A percentile compares a stretch with the other conserved stretches of the same genome.
phyloP scores from a whole-genome alignment of 495 filamentous ascomycete genomes.

The Cryomyces minteri region DNA sequence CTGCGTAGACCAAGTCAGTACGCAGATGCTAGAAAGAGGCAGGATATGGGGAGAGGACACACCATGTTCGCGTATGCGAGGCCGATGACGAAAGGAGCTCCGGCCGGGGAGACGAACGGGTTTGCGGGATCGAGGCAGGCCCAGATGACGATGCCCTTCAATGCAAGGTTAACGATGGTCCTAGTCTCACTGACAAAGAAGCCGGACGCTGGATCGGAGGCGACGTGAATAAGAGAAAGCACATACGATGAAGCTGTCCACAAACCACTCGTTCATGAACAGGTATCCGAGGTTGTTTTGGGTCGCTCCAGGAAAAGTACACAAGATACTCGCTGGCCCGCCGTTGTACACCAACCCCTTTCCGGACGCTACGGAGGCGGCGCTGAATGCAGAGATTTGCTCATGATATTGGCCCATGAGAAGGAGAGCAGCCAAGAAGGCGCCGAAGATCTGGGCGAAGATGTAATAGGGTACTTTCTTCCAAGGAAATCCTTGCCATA shows the following conservation, averaged over 20 bases:
- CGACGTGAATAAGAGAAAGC: neutral
- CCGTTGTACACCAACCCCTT: constrained; percentile 23
- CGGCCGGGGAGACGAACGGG: constrained; percentile 27
- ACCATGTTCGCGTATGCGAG: constrained; percentile 23
- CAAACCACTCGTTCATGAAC: constrained; percentile 35
- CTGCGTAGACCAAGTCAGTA: neutral
- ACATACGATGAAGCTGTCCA: constrained; percentile 29
- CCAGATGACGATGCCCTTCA: constrained; percentile 31
- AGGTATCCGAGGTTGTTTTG: constrained; percentile 30
- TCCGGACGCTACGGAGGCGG: constrained; percentile 12
- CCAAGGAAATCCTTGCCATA: constrained; percentile 34
- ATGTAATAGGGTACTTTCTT: constrained; percentile 33
- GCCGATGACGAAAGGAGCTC: constrained; percentile 30
- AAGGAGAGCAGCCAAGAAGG: constrained; percentile 30
- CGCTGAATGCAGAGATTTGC: constrained; percentile 24
- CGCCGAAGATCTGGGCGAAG: constrained; percentile 31
- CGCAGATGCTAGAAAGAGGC: neutral
- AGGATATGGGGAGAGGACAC: neutral
- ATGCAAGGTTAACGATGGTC: neutral
- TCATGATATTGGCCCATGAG: constrained; percentile 31
- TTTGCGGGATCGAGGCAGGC: constrained; percentile 33
- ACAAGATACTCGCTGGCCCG: constrained; percentile 28
- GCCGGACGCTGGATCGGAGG: too few species aligned
- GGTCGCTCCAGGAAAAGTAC: constrained; percentile 23
- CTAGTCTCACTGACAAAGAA: neutral